Conservation (phyloP, 2,329 filamentous ascomycete genomes). For the Parafenestella ontariensis region DNA sequence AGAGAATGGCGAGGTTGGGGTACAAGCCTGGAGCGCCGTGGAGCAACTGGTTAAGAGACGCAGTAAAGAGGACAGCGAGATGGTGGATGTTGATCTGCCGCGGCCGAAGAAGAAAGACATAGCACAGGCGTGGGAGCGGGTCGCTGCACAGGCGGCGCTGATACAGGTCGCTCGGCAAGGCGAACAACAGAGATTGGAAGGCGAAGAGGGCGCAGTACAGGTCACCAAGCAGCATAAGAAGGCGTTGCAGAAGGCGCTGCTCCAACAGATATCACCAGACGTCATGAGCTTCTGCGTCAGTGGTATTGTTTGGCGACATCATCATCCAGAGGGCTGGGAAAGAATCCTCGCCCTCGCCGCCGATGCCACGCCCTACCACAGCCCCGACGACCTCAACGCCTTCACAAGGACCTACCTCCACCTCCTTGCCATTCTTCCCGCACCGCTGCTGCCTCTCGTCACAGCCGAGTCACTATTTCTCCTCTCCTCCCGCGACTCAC, state of each 20-base stretch:
- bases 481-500: conserved; percentile 51
- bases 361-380: conserved; percentile 53
- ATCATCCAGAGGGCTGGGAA: conserved; percentile 39
- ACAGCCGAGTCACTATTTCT: conserved; percentile 45
- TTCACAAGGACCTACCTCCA: conserved; percentile 53
- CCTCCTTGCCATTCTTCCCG: conserved; percentile 51
- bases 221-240: conserved; percentile 43
- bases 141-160: conserved; percentile 30
- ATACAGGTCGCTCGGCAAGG: conserved; percentile 34
- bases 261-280: conserved; percentile 43
- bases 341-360: conserved; percentile 48
- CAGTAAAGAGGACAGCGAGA: conserved; percentile 43
- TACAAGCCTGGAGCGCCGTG: conserved; percentile 45
- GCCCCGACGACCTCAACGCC: conserved; percentile 47
- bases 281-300: conserved; percentile 53
- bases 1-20: conserved; percentile 32
- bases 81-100: conserved; percentile 39
- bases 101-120: conserved; percentile 40
- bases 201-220: conserved; percentile 10
- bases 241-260: conserved; percentile 40
- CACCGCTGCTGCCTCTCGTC: conserved; percentile 40
- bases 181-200: conserved; percentile 1
- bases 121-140: conserved; percentile 33
- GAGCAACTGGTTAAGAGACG: conserved; percentile 41
- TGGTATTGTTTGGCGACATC: conserved; percentile 46